These are phyloP conservation scores for Teratosphaeria viscida DNA, from an alignment of 2,329 filamentous ascomycete genomes.

Conservation along the genomic window DNA sequence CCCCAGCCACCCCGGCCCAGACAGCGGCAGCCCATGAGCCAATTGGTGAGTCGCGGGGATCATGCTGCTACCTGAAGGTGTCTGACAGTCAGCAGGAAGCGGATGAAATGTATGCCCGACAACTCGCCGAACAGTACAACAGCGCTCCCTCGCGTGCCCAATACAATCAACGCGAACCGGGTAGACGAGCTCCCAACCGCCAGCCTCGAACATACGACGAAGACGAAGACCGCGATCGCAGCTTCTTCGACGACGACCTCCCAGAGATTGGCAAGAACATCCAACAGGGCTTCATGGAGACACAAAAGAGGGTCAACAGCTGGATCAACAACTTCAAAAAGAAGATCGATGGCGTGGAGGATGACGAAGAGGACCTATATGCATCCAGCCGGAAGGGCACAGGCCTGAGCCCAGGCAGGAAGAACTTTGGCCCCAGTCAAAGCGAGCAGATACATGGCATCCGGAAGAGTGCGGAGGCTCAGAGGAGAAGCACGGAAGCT, in stretches of 20 bases:
- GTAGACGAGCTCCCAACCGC: conserved; percentile 26
- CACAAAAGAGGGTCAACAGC: conserved; percentile 81
- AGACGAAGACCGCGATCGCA: conserved; percentile 60
- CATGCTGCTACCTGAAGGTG: not conserved
- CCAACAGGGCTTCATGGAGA: conserved; percentile 88
- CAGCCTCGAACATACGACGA: conserved; percentile 41
- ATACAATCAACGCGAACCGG: conserved; percentile 28
- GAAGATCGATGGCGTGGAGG: conserved; percentile 80
- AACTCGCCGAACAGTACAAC: conserved; percentile 82
- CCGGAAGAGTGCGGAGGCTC: conserved; percentile 18
- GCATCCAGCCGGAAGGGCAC: conserved; percentile 15
- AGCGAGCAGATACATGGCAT: conserved; percentile 31
- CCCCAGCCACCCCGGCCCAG: conserved; percentile 70
- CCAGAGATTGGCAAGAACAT: conserved; percentile 88
- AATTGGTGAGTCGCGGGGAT: conserved; percentile 40
- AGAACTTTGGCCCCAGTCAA: conserved; percentile 28
- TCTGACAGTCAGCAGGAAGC: conserved; percentile 45
- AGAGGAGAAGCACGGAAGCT: conserved; percentile 66
- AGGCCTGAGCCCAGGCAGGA: conserved; percentile 21
- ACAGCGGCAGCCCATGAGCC: conserved; percentile 53
- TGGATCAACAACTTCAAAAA: conserved; percentile 92
- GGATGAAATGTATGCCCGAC: conserved; percentile 84
- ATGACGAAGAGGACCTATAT: conserved; percentile 54
- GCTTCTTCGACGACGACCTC: conserved; percentile 91
- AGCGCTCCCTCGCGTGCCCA: conserved; percentile 1